A percentile compares a stretch with the other conserved stretches of the same genome.
Conservation (phyloP, 306 rosid genomes). For the Vigna reflexopilosa region DNA sequence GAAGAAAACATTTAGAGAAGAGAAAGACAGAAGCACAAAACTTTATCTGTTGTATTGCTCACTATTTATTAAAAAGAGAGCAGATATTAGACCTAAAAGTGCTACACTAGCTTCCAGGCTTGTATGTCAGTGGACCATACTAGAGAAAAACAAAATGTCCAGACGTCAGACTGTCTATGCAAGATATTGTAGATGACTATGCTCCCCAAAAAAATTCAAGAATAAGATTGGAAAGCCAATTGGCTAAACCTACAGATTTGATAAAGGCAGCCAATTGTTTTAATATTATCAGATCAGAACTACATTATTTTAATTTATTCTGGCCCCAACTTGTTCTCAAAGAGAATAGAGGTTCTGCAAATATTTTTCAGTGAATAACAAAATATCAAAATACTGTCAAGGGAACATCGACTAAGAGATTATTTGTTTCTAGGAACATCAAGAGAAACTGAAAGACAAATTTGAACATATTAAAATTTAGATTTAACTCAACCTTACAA, state of each 20-base stretch:
- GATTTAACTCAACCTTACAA: not conserved
- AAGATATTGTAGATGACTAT: not conserved
- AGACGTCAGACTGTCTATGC: not conserved
- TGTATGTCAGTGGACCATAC: not conserved
- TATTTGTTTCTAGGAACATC: conserved; percentile 19
- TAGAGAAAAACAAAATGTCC: not conserved
- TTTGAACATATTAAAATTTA: not conserved
- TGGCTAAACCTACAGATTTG: not conserved
- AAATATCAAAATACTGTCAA: conserved; percentile 10
- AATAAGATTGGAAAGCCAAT: conserved; percentile 9
- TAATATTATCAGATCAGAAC: conserved; percentile 21
- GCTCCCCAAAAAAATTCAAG: not conserved
- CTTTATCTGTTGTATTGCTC: conserved; percentile 1
- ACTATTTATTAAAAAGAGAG: not conserved
- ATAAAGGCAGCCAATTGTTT: conserved; percentile 18
- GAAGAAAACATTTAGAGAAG: not conserved
- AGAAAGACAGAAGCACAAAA: conserved; percentile 9
- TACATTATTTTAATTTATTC: conserved; percentile 2
- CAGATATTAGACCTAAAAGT: conserved; percentile 17
- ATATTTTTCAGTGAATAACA: conserved; percentile 16
- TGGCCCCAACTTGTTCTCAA: conserved; percentile 20
- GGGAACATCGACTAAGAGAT: conserved; percentile 12
- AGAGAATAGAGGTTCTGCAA: conserved; percentile 6
- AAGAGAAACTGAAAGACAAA: conserved; percentile 27
- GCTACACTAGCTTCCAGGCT: conserved; percentile 1